Conservation (phyloP, 2,329 filamentous ascomycete genomes). For the Aspergillus sp. region DNA sequence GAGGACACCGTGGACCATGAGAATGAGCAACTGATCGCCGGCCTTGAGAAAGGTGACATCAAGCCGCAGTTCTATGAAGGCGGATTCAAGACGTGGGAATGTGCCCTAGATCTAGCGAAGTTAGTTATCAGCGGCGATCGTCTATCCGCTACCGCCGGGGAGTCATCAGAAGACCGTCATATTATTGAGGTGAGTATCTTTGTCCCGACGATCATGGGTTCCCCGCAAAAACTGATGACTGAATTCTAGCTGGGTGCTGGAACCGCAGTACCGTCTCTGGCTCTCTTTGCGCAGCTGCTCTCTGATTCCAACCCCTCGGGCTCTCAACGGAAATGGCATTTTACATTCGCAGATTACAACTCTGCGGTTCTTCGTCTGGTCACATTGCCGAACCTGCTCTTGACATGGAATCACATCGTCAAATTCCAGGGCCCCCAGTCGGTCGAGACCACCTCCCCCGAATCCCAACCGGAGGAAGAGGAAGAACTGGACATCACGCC, state of each 20-base stretch:
- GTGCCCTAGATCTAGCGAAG: slow-evolving; percentile 59
- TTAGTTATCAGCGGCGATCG: slow-evolving; percentile 23
- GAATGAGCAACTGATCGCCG: slow-evolving; percentile 46
- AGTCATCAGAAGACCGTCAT: slow-evolving; percentile 36
- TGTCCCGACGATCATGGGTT: neutral
- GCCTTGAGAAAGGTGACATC: slow-evolving; percentile 57
- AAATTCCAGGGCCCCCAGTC: slow-evolving; percentile 5
- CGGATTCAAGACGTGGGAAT: slow-evolving; percentile 70
- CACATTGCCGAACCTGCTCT: slow-evolving; percentile 60
- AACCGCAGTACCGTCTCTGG: slow-evolving; percentile 58
- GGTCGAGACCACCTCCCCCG: neutral
- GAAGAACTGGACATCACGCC: slow-evolving; percentile 51
- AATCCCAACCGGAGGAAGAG: slow-evolving; percentile 18
- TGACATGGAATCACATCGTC: slow-evolving; percentile 50
- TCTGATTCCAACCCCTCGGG: slow-evolving; percentile 18
- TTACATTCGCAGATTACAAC: slow-evolving; percentile 65
- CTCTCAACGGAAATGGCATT: slow-evolving; percentile 37
- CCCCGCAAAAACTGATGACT: neutral
- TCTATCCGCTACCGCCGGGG: slow-evolving; percentile 1
- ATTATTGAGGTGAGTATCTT: slow-evolving; percentile 35
- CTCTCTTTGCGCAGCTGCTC: slow-evolving; percentile 55
- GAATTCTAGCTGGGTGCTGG: slow-evolving; percentile 58
- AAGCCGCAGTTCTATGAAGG: slow-evolving; percentile 64
- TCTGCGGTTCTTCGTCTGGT: slow-evolving; percentile 58
- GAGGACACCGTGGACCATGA: slow-evolving; percentile 48